Percentiles rank a stretch among this genome's conserved stretches.
Evolutionary conservation across 225 moss, liverwort and hornwort genomes (phyloP).

Genomic region (Marchantia paleacea): DNA sequence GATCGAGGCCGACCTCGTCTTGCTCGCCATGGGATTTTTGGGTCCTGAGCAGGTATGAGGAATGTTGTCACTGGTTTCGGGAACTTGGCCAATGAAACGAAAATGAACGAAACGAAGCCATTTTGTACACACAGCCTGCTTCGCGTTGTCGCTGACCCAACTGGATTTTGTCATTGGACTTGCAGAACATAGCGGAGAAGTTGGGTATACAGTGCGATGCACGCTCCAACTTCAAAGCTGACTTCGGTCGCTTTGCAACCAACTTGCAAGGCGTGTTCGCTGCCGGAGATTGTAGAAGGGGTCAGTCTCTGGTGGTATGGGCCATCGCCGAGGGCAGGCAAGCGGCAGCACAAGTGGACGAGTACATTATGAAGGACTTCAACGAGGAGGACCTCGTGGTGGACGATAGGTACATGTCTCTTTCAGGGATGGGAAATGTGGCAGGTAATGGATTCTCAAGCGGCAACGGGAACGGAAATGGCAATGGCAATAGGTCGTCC

Average conservation of each 20-base stretch:
- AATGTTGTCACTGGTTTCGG: too few species aligned
- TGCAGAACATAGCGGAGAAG: slow-evolving; percentile 83
- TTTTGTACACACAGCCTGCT: too few species aligned
- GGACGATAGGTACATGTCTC: slow-evolving; percentile 28
- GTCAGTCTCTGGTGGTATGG: slow-evolving; percentile 78
- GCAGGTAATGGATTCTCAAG: background rate
- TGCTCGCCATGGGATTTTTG: slow-evolving; percentile 76
- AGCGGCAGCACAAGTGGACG: slow-evolving; percentile 67
- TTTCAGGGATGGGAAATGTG: slow-evolving; percentile 31
- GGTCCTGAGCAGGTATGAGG: slow-evolving; percentile 72
- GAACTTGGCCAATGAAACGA: too few species aligned
- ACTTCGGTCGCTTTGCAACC: slow-evolving; percentile 61
- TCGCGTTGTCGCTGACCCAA: background rate
- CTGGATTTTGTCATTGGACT: background rate
- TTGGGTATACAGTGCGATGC: slow-evolving; percentile 64
- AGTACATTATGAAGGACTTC: slow-evolving; percentile 51
- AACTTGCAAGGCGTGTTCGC: slow-evolving; percentile 70
- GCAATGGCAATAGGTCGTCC: slow-evolving; percentile 16
- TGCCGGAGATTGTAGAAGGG: slow-evolving; percentile 70
- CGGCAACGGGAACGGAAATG: slow-evolving; percentile 34
- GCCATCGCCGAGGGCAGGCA: slow-evolving; percentile 81
- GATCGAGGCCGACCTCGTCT: slow-evolving; percentile 62
- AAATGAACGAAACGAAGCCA: background rate
- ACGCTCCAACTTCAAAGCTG: slow-evolving; percentile 79
- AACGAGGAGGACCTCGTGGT: slow-evolving; percentile 10